These are phyloP conservation scores for Solanum sparsipilum DNA, from an alignment of 257 asterid genomes.

Conservation along the genomic window DNA sequence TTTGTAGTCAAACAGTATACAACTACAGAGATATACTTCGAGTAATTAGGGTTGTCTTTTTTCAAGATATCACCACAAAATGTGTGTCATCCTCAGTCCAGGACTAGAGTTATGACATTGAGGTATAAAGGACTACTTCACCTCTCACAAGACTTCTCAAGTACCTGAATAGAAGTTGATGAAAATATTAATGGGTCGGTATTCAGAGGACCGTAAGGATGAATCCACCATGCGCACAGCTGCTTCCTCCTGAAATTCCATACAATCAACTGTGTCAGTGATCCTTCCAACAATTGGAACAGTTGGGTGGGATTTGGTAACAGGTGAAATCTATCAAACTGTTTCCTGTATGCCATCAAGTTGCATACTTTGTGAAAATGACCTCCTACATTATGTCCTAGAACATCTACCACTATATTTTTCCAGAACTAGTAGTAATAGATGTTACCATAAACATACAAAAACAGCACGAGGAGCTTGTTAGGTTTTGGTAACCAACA, in stretches of 20 bases:
- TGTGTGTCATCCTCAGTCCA: background rate
- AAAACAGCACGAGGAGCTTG: background rate
- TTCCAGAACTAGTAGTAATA: background rate
- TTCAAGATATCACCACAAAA: background rate
- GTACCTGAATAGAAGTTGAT: constrained; percentile 83
- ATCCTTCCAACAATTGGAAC: background rate
- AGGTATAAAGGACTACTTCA: background rate
- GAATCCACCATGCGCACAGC: constrained; percentile 82
- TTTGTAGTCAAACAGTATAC: background rate
- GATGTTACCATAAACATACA: background rate
- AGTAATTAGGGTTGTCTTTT: background rate
- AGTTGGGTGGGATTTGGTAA: background rate
- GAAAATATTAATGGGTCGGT: constrained; percentile 81
- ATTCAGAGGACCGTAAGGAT: constrained; percentile 49
- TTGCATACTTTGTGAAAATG: background rate
- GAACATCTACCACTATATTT: background rate
- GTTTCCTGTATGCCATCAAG: background rate
- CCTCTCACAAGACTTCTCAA: background rate
- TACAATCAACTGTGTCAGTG: background rate
- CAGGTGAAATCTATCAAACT: background rate
- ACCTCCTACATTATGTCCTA: background rate
- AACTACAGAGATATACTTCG: background rate
- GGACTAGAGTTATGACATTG: background rate
- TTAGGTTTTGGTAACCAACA: background rate
- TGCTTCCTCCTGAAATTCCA: constrained; percentile 65